Evolutionary conservation across 805 yeast genomes (phyloP).

Genomic region (Kodamaea nitidulidarum): DNA sequence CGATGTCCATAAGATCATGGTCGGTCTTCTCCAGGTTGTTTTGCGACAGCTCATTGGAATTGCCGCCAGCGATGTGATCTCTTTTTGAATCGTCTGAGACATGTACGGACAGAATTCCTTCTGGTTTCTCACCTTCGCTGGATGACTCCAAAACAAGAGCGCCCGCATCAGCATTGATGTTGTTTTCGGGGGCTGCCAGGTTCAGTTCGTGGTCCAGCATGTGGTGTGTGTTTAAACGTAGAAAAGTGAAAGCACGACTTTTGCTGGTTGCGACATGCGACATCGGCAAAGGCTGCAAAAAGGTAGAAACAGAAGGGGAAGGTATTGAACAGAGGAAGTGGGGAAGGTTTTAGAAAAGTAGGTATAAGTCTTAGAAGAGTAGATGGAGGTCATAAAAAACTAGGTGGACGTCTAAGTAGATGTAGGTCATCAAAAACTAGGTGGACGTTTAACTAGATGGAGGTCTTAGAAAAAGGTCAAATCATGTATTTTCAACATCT

Average conservation of each 20-base stretch:
- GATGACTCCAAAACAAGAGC: neutral
- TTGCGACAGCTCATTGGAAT: too few relatives aligned
- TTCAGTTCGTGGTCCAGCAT: conserved; percentile 1
- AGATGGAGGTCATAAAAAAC: too few relatives aligned
- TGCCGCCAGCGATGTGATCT: too few relatives aligned
- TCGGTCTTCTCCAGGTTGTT: neutral
- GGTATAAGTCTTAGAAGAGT: too few relatives aligned
- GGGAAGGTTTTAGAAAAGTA: too few relatives aligned
- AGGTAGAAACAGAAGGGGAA: too few relatives aligned
- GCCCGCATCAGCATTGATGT: neutral
- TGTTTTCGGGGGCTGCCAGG: neutral
- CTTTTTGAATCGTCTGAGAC: neutral
- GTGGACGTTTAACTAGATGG: neutral
- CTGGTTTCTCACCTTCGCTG: neutral
- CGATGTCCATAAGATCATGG: neutral
- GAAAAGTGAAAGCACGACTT: neutral
- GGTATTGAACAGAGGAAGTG: too few relatives aligned
- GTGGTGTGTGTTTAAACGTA: conserved; percentile 1
- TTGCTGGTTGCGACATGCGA: conserved; percentile 2
- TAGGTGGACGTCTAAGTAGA: too few relatives aligned
- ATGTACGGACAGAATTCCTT: neutral
- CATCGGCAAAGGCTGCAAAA: neutral
- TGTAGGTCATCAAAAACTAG: too few relatives aligned
- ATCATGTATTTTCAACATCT: too few relatives aligned
- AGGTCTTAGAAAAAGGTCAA: neutral